Evolutionary conservation across 2,329 filamentous ascomycete genomes (phyloP), one percentile per base, ranked within the genome.

Genomic region (Hymenoscyphus scutula): DNA sequence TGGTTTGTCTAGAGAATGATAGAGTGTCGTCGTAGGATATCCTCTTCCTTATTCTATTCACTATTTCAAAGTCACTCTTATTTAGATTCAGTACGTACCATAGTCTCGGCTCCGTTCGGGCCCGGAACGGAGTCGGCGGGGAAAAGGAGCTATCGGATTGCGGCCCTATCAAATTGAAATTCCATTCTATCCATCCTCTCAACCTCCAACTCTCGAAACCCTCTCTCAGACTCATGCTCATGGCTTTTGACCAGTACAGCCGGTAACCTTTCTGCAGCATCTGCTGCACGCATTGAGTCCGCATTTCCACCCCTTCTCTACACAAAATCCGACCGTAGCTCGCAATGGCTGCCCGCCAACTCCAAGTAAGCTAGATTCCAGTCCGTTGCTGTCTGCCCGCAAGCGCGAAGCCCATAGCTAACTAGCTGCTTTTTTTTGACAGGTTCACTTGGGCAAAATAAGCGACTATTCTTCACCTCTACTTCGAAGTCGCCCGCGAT

Each of bases 211-310:
- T 25, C 27, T n/a, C 41, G 54, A 53, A 38, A 23, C 51, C 54
- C 51, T 11, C 45, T 48, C 19, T 7, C 53, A 19, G 41, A 25
- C 38, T 48, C 25, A 60, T 60, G 30, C 64, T 62, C 61, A 73
- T 73, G 71, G 71, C 68, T 68, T 59, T 62, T 56, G 55, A 69
- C 61, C 61, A 51, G 37, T 70, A 69, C 59, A 62, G 38, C 25
- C 71, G 69, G 68, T 74, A 61, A 72, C 70, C 53, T 27, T 62
- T 68, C 58, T 64, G 72, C 72, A 70, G 72, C 70, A 69, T 69
- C 63, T 70, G 71, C 72, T 74, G 72, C 71, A 65, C 53, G 41
- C 55, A n/a, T 23, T 11, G 11, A 38, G n/a, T 41, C 25, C 30
- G 53, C 29, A 27, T 7, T 45, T 17, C 34, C 25, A 54, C 34